Base-by-base conservation (phyloP, 2,329 filamentous ascomycete genomes). In the Beauveria pseudobassiana region DNA sequence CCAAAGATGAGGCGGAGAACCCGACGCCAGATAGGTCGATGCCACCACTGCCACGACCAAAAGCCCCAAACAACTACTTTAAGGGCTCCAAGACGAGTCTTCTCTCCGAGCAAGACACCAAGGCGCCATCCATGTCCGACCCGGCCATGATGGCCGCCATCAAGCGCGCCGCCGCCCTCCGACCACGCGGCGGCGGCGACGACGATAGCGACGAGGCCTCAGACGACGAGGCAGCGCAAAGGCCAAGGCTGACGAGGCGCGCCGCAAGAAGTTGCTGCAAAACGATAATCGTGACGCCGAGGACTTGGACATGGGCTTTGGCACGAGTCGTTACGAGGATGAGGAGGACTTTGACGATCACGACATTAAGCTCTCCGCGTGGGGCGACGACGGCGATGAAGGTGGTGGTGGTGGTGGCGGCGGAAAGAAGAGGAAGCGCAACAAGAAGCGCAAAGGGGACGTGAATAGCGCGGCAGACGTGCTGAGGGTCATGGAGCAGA, bases 261-360 rank as follows among this genome's bases (percentile, higher is more conserved):
- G 88, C 8, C 84, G 87, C 57, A 88, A 86, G 72, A 88, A 84
- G 66, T 89, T 97, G 78, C 79, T 97, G 6, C 80, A 87, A 67
- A 82, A 82, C 63, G 85, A 87, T 61, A 88, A 90, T 67, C 84
- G 93, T 53, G 93, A 98, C 71, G 86, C 92, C 53, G 87, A 93
- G 62, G 93, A 99, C 75, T 83, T 99, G 76, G 95, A 99, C 70
- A 85, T 98, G 80, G 93, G 93, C 63, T 98, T 99, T 70, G 95
- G 95, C 40, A 90, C 87, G 22, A 95, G 89, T 70, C 83, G 93
- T 30, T 88, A 91, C 69, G 92, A 90, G 59, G 95, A 97, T 69
- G 92, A 93, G 55, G 93, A 93, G 63, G 93, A 96, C 65, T 83
- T 88, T 65, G 90, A 92, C 46, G 81, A 82, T 24, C 80, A 78